These are phyloP conservation scores for Ilex asprella DNA, from an alignment of 257 asterid species.

Conservation along the genomic window DNA sequence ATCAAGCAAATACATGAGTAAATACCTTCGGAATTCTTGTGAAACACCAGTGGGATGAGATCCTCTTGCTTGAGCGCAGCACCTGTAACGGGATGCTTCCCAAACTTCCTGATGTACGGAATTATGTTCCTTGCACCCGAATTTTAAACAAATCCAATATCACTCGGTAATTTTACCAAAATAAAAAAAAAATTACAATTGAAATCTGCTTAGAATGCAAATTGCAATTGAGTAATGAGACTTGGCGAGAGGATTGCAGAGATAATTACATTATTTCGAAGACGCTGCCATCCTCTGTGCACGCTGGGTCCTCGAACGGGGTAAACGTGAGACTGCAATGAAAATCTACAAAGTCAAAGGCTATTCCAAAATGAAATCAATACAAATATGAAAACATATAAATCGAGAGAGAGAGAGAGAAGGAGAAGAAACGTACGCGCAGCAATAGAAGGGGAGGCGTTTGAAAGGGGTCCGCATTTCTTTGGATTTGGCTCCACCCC, in stretches of 20 bases:
- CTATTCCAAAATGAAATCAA: neutral
- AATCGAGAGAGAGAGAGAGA: neutral
- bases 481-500: constrained; percentile 99
- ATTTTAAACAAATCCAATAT: neutral
- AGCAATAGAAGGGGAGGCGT: constrained; percentile 96
- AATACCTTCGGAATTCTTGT: constrained; percentile 84
- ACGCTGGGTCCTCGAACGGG: constrained; percentile 83
- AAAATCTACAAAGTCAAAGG: constrained; percentile 8
- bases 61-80: constrained; percentile 69
- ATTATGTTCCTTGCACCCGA: constrained; percentile 55
- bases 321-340: constrained; percentile 86
- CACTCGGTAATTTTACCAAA: too few species aligned
- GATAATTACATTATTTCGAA: constrained; percentile 70
- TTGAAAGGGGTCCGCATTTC: constrained; percentile 73
- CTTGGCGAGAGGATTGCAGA: too few species aligned
- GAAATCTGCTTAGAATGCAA: too few species aligned
- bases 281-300: constrained; percentile 88
- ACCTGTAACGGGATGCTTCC: constrained; percentile 93
- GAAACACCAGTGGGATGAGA: constrained; percentile 72
- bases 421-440: constrained; percentile 53
- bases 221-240: neutral
- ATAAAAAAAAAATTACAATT: too few species aligned
- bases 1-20: neutral
- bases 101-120: constrained; percentile 78
- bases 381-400: neutral